A percentile compares a stretch with the other conserved stretches of the same genome.
phyloP scores from a whole-genome alignment of 441 rosid species.

The Pelargonium fulgidum region DNA sequence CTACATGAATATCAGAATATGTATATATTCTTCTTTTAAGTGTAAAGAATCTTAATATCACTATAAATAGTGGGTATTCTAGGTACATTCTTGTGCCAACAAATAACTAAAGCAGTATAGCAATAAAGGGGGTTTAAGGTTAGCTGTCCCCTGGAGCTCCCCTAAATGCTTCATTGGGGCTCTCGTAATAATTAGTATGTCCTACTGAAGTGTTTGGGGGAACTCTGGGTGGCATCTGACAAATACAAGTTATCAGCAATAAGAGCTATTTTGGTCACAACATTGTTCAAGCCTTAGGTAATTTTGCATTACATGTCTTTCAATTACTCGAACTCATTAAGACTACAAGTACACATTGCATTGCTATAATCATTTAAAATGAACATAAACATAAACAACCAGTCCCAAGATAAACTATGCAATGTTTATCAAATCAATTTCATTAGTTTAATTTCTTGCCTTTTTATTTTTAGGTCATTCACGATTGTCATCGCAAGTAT shows the following conservation, averaged over 20 bases:
- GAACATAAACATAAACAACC: too few relatives aligned
- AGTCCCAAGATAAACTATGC: too few relatives aligned
- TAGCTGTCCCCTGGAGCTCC: conserved; percentile 39
- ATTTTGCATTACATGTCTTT: too few relatives aligned
- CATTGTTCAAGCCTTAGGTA: too few relatives aligned
- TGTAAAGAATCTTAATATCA: neutral
- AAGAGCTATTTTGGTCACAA: too few relatives aligned
- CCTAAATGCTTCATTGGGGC: conserved; percentile 40
- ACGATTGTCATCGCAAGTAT: too few relatives aligned
- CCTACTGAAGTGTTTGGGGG: conserved; percentile 55
- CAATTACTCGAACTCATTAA: too few relatives aligned
- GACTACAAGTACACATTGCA: too few relatives aligned
- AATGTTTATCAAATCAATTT: too few relatives aligned
- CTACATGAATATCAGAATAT: neutral
- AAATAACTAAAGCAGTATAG: neutral
- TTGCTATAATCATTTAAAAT: too few relatives aligned
- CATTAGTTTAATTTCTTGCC: too few relatives aligned
- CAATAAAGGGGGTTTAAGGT: conserved; percentile 6
- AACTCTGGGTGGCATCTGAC: conserved; percentile 37
- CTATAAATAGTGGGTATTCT: neutral
- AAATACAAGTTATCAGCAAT: neutral
- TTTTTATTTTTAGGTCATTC: too few relatives aligned
- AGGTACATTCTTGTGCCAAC: neutral
- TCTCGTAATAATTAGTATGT: neutral
- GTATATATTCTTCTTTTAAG: neutral